A percentile compares a stretch with the other conserved stretches of the same genome.
phyloP scores from a whole-genome alignment of 2,329 filamentous ascomycete genomes.

The Boeremia exigua region DNA sequence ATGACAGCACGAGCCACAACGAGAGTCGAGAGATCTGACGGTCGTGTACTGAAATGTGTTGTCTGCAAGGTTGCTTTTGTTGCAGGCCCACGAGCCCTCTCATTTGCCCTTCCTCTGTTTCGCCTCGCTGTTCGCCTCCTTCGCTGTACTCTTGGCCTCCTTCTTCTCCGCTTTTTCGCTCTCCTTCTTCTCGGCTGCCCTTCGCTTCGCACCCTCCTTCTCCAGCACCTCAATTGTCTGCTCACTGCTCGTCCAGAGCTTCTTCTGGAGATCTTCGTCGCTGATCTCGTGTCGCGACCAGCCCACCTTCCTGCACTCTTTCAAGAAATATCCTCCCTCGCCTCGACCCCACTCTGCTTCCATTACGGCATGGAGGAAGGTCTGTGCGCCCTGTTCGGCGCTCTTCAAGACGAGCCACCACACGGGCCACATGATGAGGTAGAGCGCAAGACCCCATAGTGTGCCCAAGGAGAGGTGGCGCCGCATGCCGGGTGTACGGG shows the following conservation, averaged over 20 bases:
- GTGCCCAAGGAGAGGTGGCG: slow-evolving; percentile 87
- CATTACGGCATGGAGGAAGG: slow-evolving; percentile 84
- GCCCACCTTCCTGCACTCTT: slow-evolving; percentile 83
- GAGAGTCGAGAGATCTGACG: background rate
- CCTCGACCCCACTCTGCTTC: slow-evolving; percentile 72
- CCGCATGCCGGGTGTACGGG: slow-evolving; percentile 84
- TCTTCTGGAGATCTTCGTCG: slow-evolving; percentile 80
- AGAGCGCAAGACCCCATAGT: slow-evolving; percentile 77
- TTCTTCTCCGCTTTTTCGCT: slow-evolving; percentile 46
- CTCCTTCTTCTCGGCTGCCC: slow-evolving; percentile 64
- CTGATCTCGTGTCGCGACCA: slow-evolving; percentile 75
- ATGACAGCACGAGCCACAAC: background rate
- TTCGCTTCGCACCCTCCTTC: slow-evolving; percentile 73
- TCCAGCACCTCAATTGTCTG: slow-evolving; percentile 80
- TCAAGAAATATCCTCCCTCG: slow-evolving; percentile 75
- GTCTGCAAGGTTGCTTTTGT: background rate
- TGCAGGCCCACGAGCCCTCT: background rate
- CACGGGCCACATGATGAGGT: slow-evolving; percentile 77
- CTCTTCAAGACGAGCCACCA: slow-evolving; percentile 92
- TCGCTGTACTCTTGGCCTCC: slow-evolving; percentile 27
- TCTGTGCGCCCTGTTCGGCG: slow-evolving; percentile 81
- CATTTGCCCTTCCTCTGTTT: slow-evolving; percentile 35
- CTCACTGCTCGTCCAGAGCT: slow-evolving; percentile 87
- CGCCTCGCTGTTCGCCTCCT: slow-evolving; percentile 24
- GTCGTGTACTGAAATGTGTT: background rate